Evolutionary conservation across 495 filamentous ascomycete genomes (phyloP), one percentile per base, ranked within the genome.

Genomic region (Glarea lozoyensis): DNA sequence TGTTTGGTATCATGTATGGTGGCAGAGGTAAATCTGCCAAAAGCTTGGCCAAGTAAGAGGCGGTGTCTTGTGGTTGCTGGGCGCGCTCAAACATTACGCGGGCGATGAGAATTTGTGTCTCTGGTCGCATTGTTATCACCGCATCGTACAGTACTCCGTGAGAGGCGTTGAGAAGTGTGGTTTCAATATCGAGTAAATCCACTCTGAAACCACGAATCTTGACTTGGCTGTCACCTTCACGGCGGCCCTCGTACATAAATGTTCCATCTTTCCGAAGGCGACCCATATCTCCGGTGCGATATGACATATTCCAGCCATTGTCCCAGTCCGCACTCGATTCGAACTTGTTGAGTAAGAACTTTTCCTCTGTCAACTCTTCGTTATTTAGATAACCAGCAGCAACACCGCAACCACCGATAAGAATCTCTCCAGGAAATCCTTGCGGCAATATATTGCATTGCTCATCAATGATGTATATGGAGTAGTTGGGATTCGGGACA

Each of bases 191-290:
- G 11, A 58, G 38, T 0, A 79, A 43, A 4, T 79, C 72, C 9
- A 77, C 64, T 0, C 74, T 69, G 5, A 74, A 39, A 0, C 75
- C 75, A 0, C 66, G 54, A 2, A 79, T 29, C 43, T 79, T 78
- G 29, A 76, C 48, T 47, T 73, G 68, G 4, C 60, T 68, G 42
- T 70, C 67, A 24, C 63, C 66, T 2, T 55, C 55, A 3, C 57
- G 63, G 11, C 68, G 58, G 0, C 66, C 62, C 4, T 61, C n/a
- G 5, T 60, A 45, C 10, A 60, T 35, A 9, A 72, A 37, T 1
- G 50, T 38, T n/a, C 67, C 64, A 47, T 66, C 55, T 2, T 29
- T 15, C 0, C 18, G 25, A 10, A 61, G 42, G 30, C 32, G 40
- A 11, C 51, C 55, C 37, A 45, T 15, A 39, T 57, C 45, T 13